These are phyloP conservation scores for Pleurotus giganteus DNA, from an alignment of 768 basidiomycete species.

Conservation along the genomic window DNA sequence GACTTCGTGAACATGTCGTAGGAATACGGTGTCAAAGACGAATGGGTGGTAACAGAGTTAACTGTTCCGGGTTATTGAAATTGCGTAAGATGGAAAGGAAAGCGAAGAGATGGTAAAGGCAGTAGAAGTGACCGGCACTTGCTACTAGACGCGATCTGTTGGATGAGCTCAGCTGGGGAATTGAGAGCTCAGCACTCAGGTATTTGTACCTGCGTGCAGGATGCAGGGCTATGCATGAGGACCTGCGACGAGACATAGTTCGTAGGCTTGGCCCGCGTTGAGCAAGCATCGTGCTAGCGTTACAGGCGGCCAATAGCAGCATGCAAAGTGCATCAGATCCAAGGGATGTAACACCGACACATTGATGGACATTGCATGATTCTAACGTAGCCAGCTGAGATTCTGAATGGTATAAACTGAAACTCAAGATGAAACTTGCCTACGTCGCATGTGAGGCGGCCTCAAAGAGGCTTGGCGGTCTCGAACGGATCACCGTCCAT, in stretches of 20 bases:
- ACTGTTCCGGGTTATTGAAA: conserved; percentile 1
- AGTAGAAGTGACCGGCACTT: conserved; percentile 9
- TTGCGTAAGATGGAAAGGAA: background rate
- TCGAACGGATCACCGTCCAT: no score
- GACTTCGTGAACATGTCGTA: conserved; percentile 9
- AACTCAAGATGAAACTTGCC: no score
- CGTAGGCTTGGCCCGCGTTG: background rate
- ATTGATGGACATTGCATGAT: no score
- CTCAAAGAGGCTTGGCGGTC: no score
- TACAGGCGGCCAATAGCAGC: no score
- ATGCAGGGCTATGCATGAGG: background rate
- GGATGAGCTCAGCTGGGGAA: conserved; percentile 10
- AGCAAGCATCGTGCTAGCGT: no score
- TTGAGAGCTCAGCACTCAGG: background rate
- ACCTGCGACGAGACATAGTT: background rate
- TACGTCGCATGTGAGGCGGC: no score
- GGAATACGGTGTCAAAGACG: background rate
- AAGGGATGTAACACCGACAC: no score
- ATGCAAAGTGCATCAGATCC: no score
- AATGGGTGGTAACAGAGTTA: conserved; percentile 4
- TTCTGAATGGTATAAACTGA: no score
- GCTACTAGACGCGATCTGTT: background rate
- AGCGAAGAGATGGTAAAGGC: background rate
- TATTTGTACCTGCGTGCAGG: background rate
- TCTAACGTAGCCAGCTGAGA: no score